Evolutionary conservation across 1,284 basidiomycete genomes (phyloP).

Genomic region (Butyriboletus appendiculatus): DNA sequence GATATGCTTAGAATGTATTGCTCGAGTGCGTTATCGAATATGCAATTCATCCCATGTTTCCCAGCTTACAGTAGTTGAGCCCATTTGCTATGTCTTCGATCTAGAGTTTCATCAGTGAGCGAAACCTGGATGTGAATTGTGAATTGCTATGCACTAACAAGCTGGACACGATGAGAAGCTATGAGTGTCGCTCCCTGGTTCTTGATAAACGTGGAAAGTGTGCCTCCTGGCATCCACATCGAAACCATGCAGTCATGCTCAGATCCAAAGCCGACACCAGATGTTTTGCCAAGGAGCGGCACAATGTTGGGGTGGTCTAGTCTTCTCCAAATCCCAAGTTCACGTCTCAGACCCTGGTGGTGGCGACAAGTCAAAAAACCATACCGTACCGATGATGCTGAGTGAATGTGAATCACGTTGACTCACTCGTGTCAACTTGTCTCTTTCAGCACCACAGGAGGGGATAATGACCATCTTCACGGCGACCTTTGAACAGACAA

Average conservation of each 20-base stretch:
- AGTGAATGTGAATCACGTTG: too few species aligned
- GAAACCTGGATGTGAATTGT: too few species aligned
- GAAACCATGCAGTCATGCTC: background rate
- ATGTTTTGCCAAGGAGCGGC: background rate
- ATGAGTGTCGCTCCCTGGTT: background rate
- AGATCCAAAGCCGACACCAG: background rate
- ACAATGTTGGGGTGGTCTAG: conserved; percentile 1
- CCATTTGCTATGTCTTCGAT: background rate
- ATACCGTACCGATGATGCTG: too few species aligned
- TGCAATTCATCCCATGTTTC: too few species aligned
- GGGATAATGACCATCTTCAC: too few species aligned
- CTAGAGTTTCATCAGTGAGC: background rate
- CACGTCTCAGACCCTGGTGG: background rate
- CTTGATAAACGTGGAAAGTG: background rate
- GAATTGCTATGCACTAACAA: background rate
- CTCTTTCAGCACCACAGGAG: too few species aligned
- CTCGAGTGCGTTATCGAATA: background rate
- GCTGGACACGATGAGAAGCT: background rate
- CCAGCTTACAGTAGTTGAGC: background rate
- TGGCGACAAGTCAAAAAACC: too few species aligned
- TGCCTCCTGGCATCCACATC: background rate
- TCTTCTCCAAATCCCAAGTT: background rate
- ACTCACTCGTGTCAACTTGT: too few species aligned
- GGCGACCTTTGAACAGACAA: too few species aligned
- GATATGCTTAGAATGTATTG: background rate